phyloP scores from a whole-genome alignment of 768 basidiomycete species.

The Exidia glandulosa region DNA sequence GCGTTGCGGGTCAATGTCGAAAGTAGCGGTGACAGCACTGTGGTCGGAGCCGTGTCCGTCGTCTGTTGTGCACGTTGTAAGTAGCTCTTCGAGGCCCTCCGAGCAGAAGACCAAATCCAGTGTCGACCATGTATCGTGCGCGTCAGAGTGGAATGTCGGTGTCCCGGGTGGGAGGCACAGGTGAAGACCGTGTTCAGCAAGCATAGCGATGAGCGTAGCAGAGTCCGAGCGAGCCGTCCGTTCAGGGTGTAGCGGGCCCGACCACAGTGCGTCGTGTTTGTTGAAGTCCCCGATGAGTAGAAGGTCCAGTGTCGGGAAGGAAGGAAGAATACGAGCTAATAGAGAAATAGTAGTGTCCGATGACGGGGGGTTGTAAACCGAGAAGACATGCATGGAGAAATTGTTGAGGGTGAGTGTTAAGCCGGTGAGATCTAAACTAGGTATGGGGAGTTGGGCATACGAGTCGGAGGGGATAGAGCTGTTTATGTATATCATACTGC shows the following conservation, averaged over 20 bases:
- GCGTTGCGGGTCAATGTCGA: background rate
- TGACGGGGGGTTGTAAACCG: too few relatives aligned
- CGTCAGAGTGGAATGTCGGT: background rate
- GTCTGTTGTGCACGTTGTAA: background rate
- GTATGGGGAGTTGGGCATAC: conserved; percentile 15
- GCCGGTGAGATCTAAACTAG: too few relatives aligned
- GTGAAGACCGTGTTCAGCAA: background rate
- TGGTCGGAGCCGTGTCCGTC: background rate
- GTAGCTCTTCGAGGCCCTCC: background rate
- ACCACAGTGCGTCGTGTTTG: background rate
- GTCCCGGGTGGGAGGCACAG: background rate
- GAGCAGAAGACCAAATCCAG: background rate
- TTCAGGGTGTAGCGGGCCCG: background rate
- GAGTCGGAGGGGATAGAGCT: too few relatives aligned
- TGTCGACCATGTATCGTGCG: background rate
- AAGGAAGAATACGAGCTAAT: too few relatives aligned
- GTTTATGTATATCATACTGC: too few relatives aligned
- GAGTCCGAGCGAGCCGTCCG: background rate
- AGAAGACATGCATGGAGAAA: too few relatives aligned
- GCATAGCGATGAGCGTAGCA: background rate
- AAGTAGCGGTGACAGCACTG: background rate
- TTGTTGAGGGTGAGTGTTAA: too few relatives aligned
- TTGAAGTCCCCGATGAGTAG: conserved; percentile 2
- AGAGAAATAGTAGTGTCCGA: too few relatives aligned
- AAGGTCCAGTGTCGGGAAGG: too few relatives aligned